These are phyloP conservation scores for Peribolospora baueri DNA, from an alignment of 768 basidiomycete genomes.

Conservation along the genomic window DNA sequence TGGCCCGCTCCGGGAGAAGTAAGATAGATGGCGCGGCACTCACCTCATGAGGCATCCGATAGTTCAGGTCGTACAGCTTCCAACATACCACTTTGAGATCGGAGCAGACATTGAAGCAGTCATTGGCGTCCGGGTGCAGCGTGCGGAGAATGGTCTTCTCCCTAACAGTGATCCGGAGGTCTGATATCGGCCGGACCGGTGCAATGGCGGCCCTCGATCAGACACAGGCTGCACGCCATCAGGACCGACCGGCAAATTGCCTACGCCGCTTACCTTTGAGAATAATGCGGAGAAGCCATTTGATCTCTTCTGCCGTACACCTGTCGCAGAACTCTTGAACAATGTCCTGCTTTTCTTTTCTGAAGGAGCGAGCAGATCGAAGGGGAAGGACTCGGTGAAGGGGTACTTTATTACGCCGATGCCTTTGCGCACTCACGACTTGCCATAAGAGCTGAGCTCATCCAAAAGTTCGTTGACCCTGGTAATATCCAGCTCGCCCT, in stretches of 20 bases:
- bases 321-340: constrained; percentile 38
- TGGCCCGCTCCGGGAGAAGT: too few species aligned
- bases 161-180: constrained; percentile 75
- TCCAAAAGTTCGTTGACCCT: constrained; percentile 63
- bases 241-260: too few species aligned
- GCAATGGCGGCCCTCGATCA: too few species aligned
- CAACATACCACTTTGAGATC: constrained; percentile 83
- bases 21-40: too few species aligned
- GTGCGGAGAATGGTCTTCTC: constrained; percentile 77
- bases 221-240: too few species aligned
- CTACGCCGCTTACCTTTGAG: constrained; percentile 49
- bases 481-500: constrained; percentile 44
- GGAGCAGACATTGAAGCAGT: constrained; percentile 86
- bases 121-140: constrained; percentile 83
- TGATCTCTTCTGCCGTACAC: constrained; percentile 64
- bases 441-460: constrained; percentile 45
- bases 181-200: too few species aligned
- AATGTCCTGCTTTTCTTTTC: constrained; percentile 48
- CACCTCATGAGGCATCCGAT: constrained; percentile 24
- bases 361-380: constrained; percentile 17
- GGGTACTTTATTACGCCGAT: too few species aligned
- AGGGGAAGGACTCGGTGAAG: not conserved
- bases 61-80: constrained; percentile 54
- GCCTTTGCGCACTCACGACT: constrained; percentile 53
- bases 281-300: constrained; percentile 89